These are phyloP conservation scores for Avena atlantica DNA, from an alignment of 176 grass and related monocot species.

Conservation along the genomic window DNA sequence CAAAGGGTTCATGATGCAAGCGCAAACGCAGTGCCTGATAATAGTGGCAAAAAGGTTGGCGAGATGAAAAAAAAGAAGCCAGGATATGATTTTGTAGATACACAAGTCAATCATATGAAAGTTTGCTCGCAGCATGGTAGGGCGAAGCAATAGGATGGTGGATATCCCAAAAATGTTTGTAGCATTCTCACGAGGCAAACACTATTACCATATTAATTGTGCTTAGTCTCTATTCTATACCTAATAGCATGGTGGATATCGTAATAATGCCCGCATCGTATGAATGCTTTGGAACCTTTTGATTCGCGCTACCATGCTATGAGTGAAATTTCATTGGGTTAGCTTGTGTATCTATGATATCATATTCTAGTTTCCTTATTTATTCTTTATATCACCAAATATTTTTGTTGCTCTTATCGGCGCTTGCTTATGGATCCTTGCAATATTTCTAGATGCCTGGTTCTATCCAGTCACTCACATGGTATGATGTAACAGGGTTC, in stretches of 20 bases:
- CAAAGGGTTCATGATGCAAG: slow-evolving; percentile 45
- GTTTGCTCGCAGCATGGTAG: slow-evolving; percentile 42
- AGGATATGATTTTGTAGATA: slow-evolving; percentile 52
- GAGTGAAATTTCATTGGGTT: slow-evolving; percentile 46
- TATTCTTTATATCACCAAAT: slow-evolving; percentile 58
- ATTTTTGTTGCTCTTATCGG: slow-evolving; percentile 46
- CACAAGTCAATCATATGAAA: slow-evolving; percentile 54
- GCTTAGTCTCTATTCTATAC: too few relatives aligned
- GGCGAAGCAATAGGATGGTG: slow-evolving; percentile 41
- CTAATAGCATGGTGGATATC: slow-evolving; percentile 18
- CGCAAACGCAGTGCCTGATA: slow-evolving; percentile 36
- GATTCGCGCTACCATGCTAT: slow-evolving; percentile 53
- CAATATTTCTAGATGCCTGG: slow-evolving; percentile 43
- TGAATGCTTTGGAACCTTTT: slow-evolving; percentile 49
- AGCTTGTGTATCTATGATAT: slow-evolving; percentile 51
- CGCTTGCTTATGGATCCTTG: slow-evolving; percentile 38
- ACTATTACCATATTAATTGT: slow-evolving; percentile 35
- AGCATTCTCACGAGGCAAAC: slow-evolving; percentile 52
- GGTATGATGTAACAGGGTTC: slow-evolving; percentile 43
- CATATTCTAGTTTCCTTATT: slow-evolving; percentile 62
- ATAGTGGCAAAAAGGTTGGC: slow-evolving; percentile 39
- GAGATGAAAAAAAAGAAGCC: slow-evolving; percentile 64
- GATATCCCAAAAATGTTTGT: slow-evolving; percentile 34
- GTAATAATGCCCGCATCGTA: slow-evolving; percentile 55
- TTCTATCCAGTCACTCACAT: slow-evolving; percentile 52